Conservation (phyloP, 2,329 filamentous ascomycete species). For the Tolypocladium capitatum region DNA sequence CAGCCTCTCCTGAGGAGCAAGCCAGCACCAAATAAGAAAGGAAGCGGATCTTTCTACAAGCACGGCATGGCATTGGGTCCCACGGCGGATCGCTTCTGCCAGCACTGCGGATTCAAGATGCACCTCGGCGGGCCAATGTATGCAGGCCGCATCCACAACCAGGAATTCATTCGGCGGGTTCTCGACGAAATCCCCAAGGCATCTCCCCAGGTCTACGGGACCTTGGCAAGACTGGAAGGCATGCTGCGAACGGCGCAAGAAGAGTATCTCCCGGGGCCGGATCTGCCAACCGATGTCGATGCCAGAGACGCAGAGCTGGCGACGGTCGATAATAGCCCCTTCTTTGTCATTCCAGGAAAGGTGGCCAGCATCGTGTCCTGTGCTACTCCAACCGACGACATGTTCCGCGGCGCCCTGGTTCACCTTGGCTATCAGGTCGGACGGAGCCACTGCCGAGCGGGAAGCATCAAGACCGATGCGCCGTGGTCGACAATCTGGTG, state of each 20-base stretch:
- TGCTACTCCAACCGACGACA: constrained; percentile 63
- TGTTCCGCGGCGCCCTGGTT: constrained; percentile 67
- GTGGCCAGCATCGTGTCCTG: constrained; percentile 69
- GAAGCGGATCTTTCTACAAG: constrained; percentile 59
- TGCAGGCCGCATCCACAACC: constrained; percentile 75
- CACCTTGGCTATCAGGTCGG: constrained; percentile 72
- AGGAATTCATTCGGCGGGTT: constrained; percentile 67
- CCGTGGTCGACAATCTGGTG: constrained; percentile 87
- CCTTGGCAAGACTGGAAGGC: constrained; percentile 68
- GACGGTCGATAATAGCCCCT: constrained; percentile 60
- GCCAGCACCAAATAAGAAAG: constrained; percentile 54
- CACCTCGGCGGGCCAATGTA: constrained; percentile 94
- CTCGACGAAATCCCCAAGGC: constrained; percentile 57
- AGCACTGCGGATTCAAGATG: constrained; percentile 75
- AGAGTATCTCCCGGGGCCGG: constrained; percentile 38
- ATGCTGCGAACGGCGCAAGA: constrained; percentile 85
- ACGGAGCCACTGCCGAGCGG: constrained; percentile 77
- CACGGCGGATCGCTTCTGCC: constrained; percentile 50
- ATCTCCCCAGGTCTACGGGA: constrained; percentile 61
- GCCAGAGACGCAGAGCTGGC: constrained; percentile 40
- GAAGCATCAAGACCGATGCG: constrained; percentile 87
- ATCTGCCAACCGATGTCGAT: constrained; percentile 25
- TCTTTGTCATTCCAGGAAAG: constrained; percentile 69
- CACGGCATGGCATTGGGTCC: constrained; percentile 63
- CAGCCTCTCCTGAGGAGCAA: constrained; percentile 65